Base-by-base conservation (phyloP, 1,284 basidiomycete genomes). In the Entoloma clypeatum region DNA sequence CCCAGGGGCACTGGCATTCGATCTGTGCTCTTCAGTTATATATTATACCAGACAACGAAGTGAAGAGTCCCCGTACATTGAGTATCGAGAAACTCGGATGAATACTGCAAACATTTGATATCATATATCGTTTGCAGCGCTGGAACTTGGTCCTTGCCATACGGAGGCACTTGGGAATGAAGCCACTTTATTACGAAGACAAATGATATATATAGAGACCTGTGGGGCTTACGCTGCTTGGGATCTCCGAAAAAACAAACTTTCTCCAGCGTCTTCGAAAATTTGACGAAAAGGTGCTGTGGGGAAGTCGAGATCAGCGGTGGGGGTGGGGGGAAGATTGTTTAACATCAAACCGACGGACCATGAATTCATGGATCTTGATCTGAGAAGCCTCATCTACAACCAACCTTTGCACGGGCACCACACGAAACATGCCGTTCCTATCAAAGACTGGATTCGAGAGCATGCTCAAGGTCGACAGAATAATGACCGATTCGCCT, bases 1-100 rank as follows among this genome's bases (percentile, higher is more conserved):
- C 85, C 85, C 65, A 87, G 77, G 45, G 81, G 73, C 23, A 73
- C 69, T 41, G 86, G 86, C 83, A 89, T 86, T 2, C 86, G 78
- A 53, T 88, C 86, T 74, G 42, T 14, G 33, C 9, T 46, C 18
- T 42, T 40, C 31, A 36, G 39, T 38, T 17, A 41, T 38, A 38
- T 23, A 41, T 24, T 23, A 33, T 29, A 38, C 45, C 9, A 27
- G 16, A 25, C 22, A 18, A 2, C 5, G 44, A 19, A 33, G 7
- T 36, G 35, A 37, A 47, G 41, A 29, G 39, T 50, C 45, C 30
- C 53, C 67, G 49, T 53, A 78, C 79, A 81, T 53, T 81, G 79
- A 9, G 68, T 79, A 43, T 81, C 63, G 41, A 81, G 64, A 42
- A 81, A 72, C 14, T 71, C 49, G 5, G 68, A 57, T 29, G 62